Evolutionary conservation across 202 grass and related monocot species (phyloP).

Genomic region (Brachypodium distachyon): DNA sequence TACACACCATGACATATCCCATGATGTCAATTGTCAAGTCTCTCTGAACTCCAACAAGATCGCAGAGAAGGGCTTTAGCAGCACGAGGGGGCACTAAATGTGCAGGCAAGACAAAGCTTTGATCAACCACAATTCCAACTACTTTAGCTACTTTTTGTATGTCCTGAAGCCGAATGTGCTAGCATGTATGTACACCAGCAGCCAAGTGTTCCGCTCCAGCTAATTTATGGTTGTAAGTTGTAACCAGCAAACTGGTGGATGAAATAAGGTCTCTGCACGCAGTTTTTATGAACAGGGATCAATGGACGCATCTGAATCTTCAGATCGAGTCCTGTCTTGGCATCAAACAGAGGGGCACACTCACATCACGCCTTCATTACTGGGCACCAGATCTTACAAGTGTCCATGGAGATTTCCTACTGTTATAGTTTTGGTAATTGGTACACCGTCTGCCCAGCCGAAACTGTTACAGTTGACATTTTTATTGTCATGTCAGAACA

Average conservation of each 20-base stretch:
- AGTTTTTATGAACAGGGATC: slow-evolving; percentile 7
- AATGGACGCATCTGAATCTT: not conserved
- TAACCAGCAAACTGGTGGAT: slow-evolving; percentile 26
- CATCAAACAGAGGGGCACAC: not conserved
- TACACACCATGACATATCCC: slow-evolving; percentile 3
- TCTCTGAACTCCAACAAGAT: slow-evolving; percentile 2
- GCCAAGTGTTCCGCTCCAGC: not conserved
- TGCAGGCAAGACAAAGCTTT: slow-evolving; percentile 13
- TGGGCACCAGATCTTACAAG: slow-evolving; percentile 14
- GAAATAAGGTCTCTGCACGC: not conserved
- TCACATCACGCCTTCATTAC: not conserved
- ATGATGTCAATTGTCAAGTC: slow-evolving; percentile 16
- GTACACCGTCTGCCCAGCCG: not conserved
- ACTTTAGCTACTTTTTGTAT: not conserved
- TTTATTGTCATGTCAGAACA: not conserved
- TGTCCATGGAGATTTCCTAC: not conserved
- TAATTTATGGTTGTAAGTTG: slow-evolving; percentile 5
- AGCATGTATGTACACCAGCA: too few species aligned
- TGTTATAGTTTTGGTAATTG: not conserved
- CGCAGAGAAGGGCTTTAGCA: not conserved
- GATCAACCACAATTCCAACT: not conserved
- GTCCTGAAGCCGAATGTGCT: not conserved
- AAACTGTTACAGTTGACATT: slow-evolving; percentile 2
- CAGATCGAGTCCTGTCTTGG: slow-evolving; percentile 2
- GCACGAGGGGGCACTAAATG: slow-evolving; percentile 30